Percentiles rank a stretch among this genome's conserved stretches.
Evolutionary conservation across 345 rosid species (phyloP).

Genomic region (Eucalyptus melliodora): DNA sequence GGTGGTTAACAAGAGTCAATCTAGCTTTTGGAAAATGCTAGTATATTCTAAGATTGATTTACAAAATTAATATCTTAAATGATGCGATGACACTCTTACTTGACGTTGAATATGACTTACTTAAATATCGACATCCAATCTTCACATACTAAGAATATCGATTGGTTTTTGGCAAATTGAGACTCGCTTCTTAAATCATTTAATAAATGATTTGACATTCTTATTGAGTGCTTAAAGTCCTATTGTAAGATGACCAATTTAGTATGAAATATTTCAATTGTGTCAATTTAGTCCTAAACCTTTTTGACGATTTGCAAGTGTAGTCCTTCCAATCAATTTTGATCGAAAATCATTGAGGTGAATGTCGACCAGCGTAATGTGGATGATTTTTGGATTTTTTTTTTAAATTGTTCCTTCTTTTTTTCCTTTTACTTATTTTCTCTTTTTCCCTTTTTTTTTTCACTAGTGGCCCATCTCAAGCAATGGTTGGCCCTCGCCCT

Average conservation of each 20-base stretch:
- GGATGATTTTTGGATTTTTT: background rate
- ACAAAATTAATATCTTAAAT: background rate
- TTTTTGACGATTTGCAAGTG: background rate
- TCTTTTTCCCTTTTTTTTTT: too few species aligned
- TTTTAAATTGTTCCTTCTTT: background rate
- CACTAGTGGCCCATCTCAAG: background rate
- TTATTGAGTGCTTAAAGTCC: background rate
- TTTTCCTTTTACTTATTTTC: background rate
- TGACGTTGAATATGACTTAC: background rate
- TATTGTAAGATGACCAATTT: background rate
- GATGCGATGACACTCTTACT: background rate
- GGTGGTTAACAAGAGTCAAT: background rate
- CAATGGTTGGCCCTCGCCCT: background rate
- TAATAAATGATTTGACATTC: background rate
- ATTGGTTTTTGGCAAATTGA: background rate
- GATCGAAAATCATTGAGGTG: too few species aligned
- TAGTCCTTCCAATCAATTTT: background rate
- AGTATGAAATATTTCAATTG: too few species aligned
- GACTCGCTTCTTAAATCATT: background rate
- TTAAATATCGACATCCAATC: background rate
- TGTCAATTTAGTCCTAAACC: too few species aligned
- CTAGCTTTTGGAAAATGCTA: background rate
- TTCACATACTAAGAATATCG: background rate
- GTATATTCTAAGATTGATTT: background rate
- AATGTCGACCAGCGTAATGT: fast-evolving